Percentiles rank a stretch among this genome's conserved stretches.
Conservation (phyloP, 225 moss, liverwort and hornwort genomes). For the Takakia lepidozioides region DNA sequence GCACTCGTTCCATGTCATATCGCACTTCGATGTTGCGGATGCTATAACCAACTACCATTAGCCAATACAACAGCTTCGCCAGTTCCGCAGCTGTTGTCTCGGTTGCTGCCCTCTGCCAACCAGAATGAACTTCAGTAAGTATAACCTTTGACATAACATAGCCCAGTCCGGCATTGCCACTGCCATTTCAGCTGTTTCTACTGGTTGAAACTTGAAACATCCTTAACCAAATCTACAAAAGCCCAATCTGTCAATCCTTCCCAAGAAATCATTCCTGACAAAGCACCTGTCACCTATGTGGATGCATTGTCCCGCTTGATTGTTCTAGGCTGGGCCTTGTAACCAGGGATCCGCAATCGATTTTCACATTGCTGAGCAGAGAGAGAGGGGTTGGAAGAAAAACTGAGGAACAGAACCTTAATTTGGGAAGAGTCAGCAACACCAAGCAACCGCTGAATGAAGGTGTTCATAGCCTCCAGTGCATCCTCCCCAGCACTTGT, state of each 20-base stretch:
- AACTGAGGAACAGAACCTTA: constrained; percentile 32
- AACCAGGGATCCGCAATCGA: background rate
- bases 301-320: no score
- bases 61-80: constrained; percentile 90
- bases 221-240: no score
- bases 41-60: constrained; percentile 97
- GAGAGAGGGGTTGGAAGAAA: background rate
- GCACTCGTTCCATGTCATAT: constrained; percentile 87
- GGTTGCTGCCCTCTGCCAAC: constrained; percentile 60
- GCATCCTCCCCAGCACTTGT: constrained; percentile 95
- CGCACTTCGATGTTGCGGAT: constrained; percentile 96
- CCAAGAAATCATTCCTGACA: no score
- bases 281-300: no score
- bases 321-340: background rate
- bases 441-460: constrained; percentile 74
- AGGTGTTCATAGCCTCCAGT: constrained; percentile 94
- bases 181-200: no score
- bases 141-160: background rate
- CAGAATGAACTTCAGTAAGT: background rate
- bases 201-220: no score
- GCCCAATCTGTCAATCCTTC: no score
- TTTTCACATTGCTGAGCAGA: background rate
- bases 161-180: no score
- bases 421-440: constrained; percentile 68
- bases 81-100: constrained; percentile 83